Percentiles rank a stretch among this genome's conserved stretches.
These are phyloP conservation scores for Bacidia gigantensis DNA, from an alignment of 495 filamentous ascomycete genomes.

Conservation along the genomic window DNA sequence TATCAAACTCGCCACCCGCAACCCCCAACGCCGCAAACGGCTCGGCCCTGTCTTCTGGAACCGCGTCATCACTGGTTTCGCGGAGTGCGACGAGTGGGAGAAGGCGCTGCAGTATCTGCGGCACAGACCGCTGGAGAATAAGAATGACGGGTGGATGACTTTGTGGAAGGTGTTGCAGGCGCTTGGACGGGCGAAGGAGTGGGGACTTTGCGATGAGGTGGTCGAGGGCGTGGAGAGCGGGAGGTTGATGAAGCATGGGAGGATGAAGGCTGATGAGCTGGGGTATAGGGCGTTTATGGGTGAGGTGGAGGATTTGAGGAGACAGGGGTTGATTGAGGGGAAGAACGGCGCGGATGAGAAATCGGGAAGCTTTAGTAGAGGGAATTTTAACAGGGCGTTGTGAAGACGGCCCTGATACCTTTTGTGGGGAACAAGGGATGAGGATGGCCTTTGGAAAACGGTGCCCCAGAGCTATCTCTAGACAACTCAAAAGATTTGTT, in stretches of 20 bases:
- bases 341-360: neutral
- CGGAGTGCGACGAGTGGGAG: slow-evolving; percentile 30
- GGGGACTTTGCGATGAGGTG: slow-evolving; percentile 25
- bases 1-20: slow-evolving; percentile 17
- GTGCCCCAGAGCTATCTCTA: too few species aligned
- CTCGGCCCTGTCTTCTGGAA: slow-evolving; percentile 55
- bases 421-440: too few species aligned
- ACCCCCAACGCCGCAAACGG: neutral
- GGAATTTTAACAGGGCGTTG: too few species aligned
- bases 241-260: slow-evolving; percentile 14
- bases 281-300: slow-evolving; percentile 21
- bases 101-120: slow-evolving; percentile 38
- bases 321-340: slow-evolving; percentile 7
- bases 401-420: too few species aligned
- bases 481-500: too few species aligned
- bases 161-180: slow-evolving; percentile 33
- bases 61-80: slow-evolving; percentile 50
- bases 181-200: slow-evolving; percentile 31
- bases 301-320: slow-evolving; percentile 14
- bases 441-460: too few species aligned
- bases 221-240: slow-evolving; percentile 24
- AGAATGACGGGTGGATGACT: slow-evolving; percentile 30
- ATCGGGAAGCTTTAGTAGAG: too few species aligned
- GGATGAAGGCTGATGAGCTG: slow-evolving; percentile 10
- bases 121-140: slow-evolving; percentile 27